phyloP scores from a whole-genome alignment of 2,329 filamentous ascomycete species.

The Teratosphaeria destructans region DNA sequence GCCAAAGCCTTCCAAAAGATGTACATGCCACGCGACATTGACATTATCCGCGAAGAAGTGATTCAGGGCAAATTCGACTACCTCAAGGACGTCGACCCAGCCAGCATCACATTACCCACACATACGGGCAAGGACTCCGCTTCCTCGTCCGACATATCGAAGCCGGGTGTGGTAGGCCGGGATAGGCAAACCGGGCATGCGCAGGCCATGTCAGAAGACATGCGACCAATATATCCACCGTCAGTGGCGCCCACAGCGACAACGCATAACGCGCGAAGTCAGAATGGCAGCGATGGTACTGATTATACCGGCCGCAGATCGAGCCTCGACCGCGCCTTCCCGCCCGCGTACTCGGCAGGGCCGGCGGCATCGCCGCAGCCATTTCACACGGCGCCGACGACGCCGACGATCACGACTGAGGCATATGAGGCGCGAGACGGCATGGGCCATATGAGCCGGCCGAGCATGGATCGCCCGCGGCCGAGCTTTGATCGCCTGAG shows the following conservation, averaged over 20 bases:
- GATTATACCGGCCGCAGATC: constrained; percentile 59
- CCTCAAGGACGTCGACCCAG: constrained; percentile 47
- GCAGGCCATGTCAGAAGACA: constrained; percentile 68
- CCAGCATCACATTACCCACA: constrained; percentile 29
- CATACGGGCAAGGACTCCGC: constrained; percentile 40
- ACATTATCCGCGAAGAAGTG: constrained; percentile 91
- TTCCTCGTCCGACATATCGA: constrained; percentile 47
- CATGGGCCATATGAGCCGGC: constrained; percentile 24
- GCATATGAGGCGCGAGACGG: constrained; percentile 1
- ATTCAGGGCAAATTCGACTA: constrained; percentile 72
- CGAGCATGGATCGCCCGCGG: constrained; percentile 57
- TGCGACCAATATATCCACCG: constrained; percentile 85
- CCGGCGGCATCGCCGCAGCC: not conserved
- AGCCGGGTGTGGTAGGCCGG: constrained; percentile 34
- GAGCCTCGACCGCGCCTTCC: constrained; percentile 30
- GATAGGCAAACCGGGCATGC: constrained; percentile 30
- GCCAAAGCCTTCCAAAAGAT: constrained; percentile 87
- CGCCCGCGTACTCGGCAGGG: constrained; percentile 14
- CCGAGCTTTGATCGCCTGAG: constrained; percentile 84
- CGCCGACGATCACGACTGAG: constrained; percentile 16
- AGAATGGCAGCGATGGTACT: constrained; percentile 89
- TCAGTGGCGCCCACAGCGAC: constrained; percentile 68
- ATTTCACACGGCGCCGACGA: constrained; percentile 27
- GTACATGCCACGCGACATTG: constrained; percentile 82
- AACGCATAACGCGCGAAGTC: constrained; percentile 71